A percentile compares a stretch with the other conserved stretches of the same genome.
phyloP scores from a whole-genome alignment of 306 rosid genomes.

The Vigna angularis region DNA sequence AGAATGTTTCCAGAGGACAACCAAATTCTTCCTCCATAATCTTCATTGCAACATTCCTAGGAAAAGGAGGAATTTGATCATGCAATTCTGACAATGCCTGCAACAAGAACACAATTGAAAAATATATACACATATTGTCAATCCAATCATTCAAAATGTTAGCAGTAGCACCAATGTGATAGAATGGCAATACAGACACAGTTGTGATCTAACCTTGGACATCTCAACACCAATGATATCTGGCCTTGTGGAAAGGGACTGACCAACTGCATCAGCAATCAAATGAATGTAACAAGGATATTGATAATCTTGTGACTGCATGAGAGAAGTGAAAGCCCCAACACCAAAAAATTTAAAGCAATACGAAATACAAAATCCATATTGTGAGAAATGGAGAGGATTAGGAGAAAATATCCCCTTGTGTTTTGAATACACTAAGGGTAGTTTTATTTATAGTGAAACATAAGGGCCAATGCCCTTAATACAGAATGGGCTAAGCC shows the following conservation, averaged over 20 bases:
- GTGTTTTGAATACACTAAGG: too few relatives aligned
- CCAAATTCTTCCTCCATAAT: constrained; percentile 90
- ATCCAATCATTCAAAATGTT: constrained; percentile 39
- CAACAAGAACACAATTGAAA: constrained; percentile 52
- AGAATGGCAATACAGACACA: neutral
- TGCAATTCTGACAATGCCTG: constrained; percentile 94
- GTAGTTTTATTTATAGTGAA: too few relatives aligned
- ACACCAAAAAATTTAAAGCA: constrained; percentile 35
- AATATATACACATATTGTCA: constrained; percentile 28
- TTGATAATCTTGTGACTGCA: constrained; percentile 56
- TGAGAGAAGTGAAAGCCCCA: constrained; percentile 49
- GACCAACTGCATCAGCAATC: constrained; percentile 93
- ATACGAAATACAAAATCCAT: constrained; percentile 32
- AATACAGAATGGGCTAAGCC: too few relatives aligned
- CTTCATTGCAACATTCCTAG: constrained; percentile 82
- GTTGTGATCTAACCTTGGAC: constrained; percentile 74
- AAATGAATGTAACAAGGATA: constrained; percentile 67
- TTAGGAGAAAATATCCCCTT: too few relatives aligned
- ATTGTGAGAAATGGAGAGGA: too few relatives aligned
- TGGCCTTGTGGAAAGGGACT: constrained; percentile 97
- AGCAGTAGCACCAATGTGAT: constrained; percentile 31
- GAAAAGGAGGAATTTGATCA: constrained; percentile 94
- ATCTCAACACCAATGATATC: constrained; percentile 94
- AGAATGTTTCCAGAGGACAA: constrained; percentile 73
- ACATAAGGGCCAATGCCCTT: too few relatives aligned